These are phyloP conservation scores for Xylaria venustula DNA, from an alignment of 495 filamentous ascomycete genomes.

Conservation along the genomic window DNA sequence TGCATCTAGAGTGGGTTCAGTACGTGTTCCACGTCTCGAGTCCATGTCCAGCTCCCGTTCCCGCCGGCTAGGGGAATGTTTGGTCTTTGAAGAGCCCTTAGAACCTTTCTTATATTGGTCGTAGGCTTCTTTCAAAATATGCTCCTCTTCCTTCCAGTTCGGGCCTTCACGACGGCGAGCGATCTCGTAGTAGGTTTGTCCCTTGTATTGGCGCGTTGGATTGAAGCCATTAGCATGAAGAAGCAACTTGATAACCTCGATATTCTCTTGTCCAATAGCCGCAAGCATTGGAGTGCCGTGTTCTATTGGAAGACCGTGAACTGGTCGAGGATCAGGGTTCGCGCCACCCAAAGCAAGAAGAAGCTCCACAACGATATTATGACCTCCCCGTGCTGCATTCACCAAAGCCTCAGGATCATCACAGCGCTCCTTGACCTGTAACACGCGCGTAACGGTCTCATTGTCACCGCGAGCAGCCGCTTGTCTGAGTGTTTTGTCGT, in stretches of 20 bases:
- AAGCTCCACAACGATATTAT: slow-evolving; percentile 80
- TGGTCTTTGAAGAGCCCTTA: slow-evolving; percentile 39
- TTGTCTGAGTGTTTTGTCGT: slow-evolving; percentile 70
- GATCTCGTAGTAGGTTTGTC: slow-evolving; percentile 79
- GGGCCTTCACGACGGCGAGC: slow-evolving; percentile 78
- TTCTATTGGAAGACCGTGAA: slow-evolving; percentile 46
- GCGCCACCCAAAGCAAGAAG: slow-evolving; percentile 77
- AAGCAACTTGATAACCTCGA: slow-evolving; percentile 76
- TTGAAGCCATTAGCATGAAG: slow-evolving; percentile 76
- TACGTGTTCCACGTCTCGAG: slow-evolving; percentile 45
- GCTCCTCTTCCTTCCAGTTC: slow-evolving; percentile 84
- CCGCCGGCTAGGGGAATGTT: slow-evolving; percentile 52
- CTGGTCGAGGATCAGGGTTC: slow-evolving; percentile 75
- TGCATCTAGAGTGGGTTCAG: slow-evolving; percentile 44
- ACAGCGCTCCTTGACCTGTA: slow-evolving; percentile 67
- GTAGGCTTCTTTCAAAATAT: slow-evolving; percentile 76
- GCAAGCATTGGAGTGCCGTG: slow-evolving; percentile 89
- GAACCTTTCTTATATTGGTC: slow-evolving; percentile 58
- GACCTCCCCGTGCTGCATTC: slow-evolving; percentile 88
- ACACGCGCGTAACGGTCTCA: slow-evolving; percentile 71
- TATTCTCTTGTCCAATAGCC: slow-evolving; percentile 87
- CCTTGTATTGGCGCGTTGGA: slow-evolving; percentile 67
- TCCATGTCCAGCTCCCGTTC: slow-evolving; percentile 58
- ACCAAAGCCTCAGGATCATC: slow-evolving; percentile 82
- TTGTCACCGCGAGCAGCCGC: slow-evolving; percentile 83